Percentiles rank a stretch among this genome's conserved stretches.
These are phyloP conservation scores for Talaromyces sp. DNA, from an alignment of 2,329 filamentous ascomycete species.

Conservation along the genomic window DNA sequence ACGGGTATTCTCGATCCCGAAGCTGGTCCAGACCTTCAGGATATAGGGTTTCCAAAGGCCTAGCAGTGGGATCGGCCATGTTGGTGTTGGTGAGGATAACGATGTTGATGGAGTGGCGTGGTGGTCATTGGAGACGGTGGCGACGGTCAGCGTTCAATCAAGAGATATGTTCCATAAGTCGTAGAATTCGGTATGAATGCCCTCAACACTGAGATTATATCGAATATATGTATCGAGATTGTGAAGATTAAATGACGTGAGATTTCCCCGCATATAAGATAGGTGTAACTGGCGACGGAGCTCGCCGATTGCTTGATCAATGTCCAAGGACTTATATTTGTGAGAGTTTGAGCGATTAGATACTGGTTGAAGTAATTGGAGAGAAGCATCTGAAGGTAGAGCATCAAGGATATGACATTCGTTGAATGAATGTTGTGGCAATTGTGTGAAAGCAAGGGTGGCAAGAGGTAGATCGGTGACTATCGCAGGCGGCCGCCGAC, in stretches of 20 bases:
- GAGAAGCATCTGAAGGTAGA: not conserved
- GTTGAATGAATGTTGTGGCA: not conserved
- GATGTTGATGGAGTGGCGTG: not conserved
- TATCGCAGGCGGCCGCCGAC: not conserved
- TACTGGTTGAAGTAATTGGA: not conserved
- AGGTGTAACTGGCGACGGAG: not conserved
- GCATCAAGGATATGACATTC: not conserved
- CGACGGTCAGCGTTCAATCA: not conserved
- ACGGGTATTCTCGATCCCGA: constrained; percentile 43
- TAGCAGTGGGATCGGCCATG: constrained; percentile 1
- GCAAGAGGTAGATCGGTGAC: no score
- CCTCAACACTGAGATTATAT: not conserved
- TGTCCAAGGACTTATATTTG: not conserved
- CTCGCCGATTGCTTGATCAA: not conserved
- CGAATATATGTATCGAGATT: not conserved
- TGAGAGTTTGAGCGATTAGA: not conserved
- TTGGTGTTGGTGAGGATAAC: not conserved
- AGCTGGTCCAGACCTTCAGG: constrained; percentile 41
- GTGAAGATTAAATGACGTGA: not conserved
- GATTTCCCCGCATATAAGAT: not conserved
- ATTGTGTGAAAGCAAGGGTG: not conserved
- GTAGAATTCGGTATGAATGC: not conserved
- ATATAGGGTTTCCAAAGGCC: constrained; percentile 31
- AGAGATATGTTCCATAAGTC: not conserved
- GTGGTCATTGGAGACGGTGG: constrained; percentile 4